Evolutionary conservation across 345 rosid species (phyloP), one percentile per base, ranked within the genome.

Genomic region (Dovyalis caffra): DNA sequence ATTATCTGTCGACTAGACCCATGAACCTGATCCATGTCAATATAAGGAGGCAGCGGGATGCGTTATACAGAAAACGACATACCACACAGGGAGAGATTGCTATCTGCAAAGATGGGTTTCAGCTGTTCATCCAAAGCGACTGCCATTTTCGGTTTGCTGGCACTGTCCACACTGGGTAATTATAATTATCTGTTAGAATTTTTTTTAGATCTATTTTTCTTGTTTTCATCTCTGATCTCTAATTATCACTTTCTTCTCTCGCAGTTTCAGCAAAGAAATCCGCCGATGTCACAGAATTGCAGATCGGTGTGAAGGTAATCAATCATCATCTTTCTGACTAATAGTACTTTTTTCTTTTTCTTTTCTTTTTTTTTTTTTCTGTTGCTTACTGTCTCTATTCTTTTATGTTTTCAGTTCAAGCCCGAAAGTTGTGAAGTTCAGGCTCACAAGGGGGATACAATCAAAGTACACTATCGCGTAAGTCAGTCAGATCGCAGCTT

Each of bases 391-490:
- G 1, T 21, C 34, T 23, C 8, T 34, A 3, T n/a, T 33, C 61
- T 6, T 18, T 31, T 63, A 38, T 20, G 14, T 56, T 66, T 63
- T 53, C 94, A 94, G 97, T 67, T 68, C 69, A 94, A 88, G 86
- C 99, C 98, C 1, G 70, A 78, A 77, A 72, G 84, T 69, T 95
- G 99, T 74, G 96, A 92, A 45, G 25, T 86, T 78, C 93, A 89
- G 85, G 98, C 99, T 61, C 99, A 92, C 81, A 95, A 90, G 86
- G 99, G 99, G 38, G 98, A 92, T 57, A 89, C 45, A 73, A 70
- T 95, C 86, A 89, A 89, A 83, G 97, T 95, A 23, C 98, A 95
- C 62, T 95, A 92, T 74, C 86, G 94, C n/a, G n/a, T n/a, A n/a
- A 84, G 99, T 95, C 80, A 78, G 91, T 83, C 7, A n/a, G 25